Conservation (phyloP, 331 rosid genomes). For the Malus hybrid region DNA sequence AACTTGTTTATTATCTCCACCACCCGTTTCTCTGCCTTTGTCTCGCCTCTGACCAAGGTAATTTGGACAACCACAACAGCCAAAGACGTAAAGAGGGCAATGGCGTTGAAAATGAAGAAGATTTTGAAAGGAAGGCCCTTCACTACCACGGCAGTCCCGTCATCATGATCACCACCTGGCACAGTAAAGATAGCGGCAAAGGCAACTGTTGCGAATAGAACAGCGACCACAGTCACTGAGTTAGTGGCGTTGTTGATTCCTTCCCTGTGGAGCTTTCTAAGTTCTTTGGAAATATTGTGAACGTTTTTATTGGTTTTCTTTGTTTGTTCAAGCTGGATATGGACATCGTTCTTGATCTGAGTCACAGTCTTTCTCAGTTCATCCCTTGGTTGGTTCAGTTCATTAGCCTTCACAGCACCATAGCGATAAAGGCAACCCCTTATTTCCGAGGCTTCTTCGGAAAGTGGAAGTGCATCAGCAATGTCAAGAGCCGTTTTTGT, state of each 20-base stretch:
- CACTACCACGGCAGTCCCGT: constrained; percentile 70
- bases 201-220: constrained; percentile 93
- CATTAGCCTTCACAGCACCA: constrained; percentile 90
- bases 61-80: constrained; percentile 99
- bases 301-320: constrained; percentile 91
- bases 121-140: constrained; percentile 53
- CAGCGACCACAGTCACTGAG: constrained; percentile 99
- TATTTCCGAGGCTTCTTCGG: constrained; percentile 76
- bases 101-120: constrained; percentile 83
- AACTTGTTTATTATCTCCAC: constrained; percentile 84
- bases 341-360: constrained; percentile 95
- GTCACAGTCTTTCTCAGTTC: constrained; percentile 94
- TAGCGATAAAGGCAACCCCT: constrained; percentile 52
- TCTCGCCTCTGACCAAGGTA: constrained; percentile 94
- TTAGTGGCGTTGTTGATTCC: constrained; percentile 98
- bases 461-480: constrained; percentile 86
- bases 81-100: constrained; percentile 91
- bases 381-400: constrained; percentile 97
- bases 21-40: constrained; percentile 86
- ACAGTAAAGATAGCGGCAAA: constrained; percentile 96
- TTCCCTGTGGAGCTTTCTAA: constrained; percentile 95
- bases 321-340: constrained; percentile 96
- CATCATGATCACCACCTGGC: constrained; percentile 64
- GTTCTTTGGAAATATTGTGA: constrained; percentile 92
- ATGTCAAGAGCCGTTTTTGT: constrained; percentile 98